phyloP scores from a whole-genome alignment of 768 basidiomycete species.

The Hebeloma cylindrosporum region DNA sequence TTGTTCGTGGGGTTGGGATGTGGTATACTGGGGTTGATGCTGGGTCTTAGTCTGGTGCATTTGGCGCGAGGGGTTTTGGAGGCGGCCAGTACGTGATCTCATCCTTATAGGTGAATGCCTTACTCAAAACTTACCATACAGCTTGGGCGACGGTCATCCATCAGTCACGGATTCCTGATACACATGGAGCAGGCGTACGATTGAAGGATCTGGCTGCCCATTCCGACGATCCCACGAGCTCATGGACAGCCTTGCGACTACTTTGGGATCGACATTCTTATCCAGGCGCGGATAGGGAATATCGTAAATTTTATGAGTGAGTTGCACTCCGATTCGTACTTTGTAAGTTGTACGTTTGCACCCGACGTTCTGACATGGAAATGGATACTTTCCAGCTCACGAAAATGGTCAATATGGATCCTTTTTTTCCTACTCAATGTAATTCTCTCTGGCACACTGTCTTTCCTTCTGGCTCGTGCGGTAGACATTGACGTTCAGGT shows the following conservation, averaged over 20 bases:
- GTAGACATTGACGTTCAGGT: constrained; percentile 32
- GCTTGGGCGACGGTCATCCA: constrained; percentile 48
- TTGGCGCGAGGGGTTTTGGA: constrained; percentile 34
- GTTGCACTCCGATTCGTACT: constrained; percentile 12
- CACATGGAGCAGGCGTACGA: constrained; percentile 30
- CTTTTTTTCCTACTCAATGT: constrained; percentile 36
- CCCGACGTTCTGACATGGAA: too few species aligned
- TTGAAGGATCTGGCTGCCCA: constrained; percentile 37
- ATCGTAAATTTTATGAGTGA: constrained; percentile 37
- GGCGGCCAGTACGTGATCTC: constrained; percentile 32
- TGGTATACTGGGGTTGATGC: constrained; percentile 30
- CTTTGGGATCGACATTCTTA: constrained; percentile 36
- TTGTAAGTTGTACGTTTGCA: background rate
- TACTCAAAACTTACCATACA: constrained; percentile 12
- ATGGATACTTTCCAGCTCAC: constrained; percentile 22
- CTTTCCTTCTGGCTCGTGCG: constrained; percentile 39
- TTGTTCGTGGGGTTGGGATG: constrained; percentile 36
- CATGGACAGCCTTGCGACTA: constrained; percentile 30
- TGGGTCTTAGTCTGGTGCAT: constrained; percentile 31
- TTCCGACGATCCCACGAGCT: constrained; percentile 30
- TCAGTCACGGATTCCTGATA: constrained; percentile 31
- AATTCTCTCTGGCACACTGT: constrained; percentile 24
- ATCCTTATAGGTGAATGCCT: background rate
- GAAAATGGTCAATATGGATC: constrained; percentile 39
- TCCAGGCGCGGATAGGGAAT: constrained; percentile 31